These are phyloP conservation scores for Komagataella populi DNA, from an alignment of 805 yeast genomes.

Conservation along the genomic window DNA sequence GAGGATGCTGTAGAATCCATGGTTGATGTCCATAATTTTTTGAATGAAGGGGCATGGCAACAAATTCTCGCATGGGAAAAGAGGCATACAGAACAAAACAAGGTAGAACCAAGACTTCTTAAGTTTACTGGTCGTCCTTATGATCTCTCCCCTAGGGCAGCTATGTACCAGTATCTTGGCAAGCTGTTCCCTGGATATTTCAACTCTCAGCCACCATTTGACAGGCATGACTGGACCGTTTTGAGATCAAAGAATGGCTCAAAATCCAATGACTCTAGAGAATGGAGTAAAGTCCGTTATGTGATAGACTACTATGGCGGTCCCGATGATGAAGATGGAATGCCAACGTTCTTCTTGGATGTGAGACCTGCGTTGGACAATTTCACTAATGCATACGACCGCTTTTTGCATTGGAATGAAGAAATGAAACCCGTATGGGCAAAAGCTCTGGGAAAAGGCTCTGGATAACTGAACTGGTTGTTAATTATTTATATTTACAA, in stretches of 20 bases:
- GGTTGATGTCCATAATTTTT: conserved; percentile 94
- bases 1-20: conserved; percentile 93
- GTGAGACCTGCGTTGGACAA: conserved; percentile 91
- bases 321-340: conserved; percentile 71
- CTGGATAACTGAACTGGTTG: conserved; percentile 2
- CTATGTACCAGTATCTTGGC: conserved; percentile 49
- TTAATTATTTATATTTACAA: conserved; percentile 3
- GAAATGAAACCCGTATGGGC: conserved; percentile 45
- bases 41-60: conserved; percentile 96
- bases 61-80: conserved; percentile 89
- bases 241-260: conserved; percentile 39
- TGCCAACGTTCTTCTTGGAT: conserved; percentile 86
- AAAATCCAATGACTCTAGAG: neutral
- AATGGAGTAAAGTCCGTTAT: conserved; percentile 68
- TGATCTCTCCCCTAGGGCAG: conserved; percentile 78
- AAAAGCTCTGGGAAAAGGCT: conserved; percentile 51
- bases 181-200: conserved; percentile 59
- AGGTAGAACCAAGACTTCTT: conserved; percentile 58
- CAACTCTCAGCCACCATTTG: conserved; percentile 81
- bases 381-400: conserved; percentile 46
- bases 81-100: conserved; percentile 41
- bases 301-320: conserved; percentile 96
- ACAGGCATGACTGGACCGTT: conserved; percentile 98
- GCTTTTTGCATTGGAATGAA: conserved; percentile 47
- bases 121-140: conserved; percentile 89